A percentile compares a stretch with the other conserved stretches of the same genome.
Evolutionary conservation across 2,329 filamentous ascomycete species (phyloP).

Genomic region (Arthrobotrys entomopaga): DNA sequence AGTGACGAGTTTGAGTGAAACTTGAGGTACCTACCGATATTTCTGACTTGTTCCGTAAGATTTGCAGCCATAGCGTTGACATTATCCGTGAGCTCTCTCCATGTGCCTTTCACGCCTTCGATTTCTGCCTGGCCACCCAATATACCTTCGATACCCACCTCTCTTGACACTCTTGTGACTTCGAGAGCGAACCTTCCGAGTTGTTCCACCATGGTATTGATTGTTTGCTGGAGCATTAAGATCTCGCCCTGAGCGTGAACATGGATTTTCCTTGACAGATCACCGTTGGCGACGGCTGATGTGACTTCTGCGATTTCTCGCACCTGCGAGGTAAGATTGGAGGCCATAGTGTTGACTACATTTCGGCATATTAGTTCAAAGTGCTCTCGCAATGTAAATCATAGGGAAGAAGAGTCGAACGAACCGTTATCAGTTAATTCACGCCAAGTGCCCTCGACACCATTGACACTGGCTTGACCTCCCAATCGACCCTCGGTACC

Average conservation of each 20-base stretch:
- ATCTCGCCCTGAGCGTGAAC: constrained; percentile 83
- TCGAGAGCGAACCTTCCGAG: constrained; percentile 84
- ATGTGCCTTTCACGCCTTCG: constrained; percentile 85
- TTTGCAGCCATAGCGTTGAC: constrained; percentile 61
- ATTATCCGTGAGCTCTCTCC: constrained; percentile 77
- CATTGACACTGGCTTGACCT: constrained; percentile 91
- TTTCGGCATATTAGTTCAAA: neutral
- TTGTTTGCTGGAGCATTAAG: constrained; percentile 82
- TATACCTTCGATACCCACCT: constrained; percentile 85
- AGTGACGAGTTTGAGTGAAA: neutral
- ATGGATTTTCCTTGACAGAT: constrained; percentile 85
- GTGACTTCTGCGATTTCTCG: constrained; percentile 86
- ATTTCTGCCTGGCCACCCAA: constrained; percentile 84
- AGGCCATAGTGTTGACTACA: constrained; percentile 61
- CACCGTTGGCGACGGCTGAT: constrained; percentile 82
- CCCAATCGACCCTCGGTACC: constrained; percentile 94
- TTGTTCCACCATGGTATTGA: constrained; percentile 91
- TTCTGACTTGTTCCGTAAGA: constrained; percentile 60
- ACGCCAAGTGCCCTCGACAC: constrained; percentile 96
- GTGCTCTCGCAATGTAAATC: neutral
- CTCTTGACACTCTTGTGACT: constrained; percentile 82
- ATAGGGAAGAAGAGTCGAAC: constrained; percentile 8
- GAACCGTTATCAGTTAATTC: constrained; percentile 82
- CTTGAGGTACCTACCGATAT: constrained; percentile 57
- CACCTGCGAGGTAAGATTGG: constrained; percentile 65